A percentile compares a stretch with the other conserved stretches of the same genome.
Evolutionary conservation across 257 asterid genomes (phyloP).

Genomic region (Solanum bulbocastanum): DNA sequence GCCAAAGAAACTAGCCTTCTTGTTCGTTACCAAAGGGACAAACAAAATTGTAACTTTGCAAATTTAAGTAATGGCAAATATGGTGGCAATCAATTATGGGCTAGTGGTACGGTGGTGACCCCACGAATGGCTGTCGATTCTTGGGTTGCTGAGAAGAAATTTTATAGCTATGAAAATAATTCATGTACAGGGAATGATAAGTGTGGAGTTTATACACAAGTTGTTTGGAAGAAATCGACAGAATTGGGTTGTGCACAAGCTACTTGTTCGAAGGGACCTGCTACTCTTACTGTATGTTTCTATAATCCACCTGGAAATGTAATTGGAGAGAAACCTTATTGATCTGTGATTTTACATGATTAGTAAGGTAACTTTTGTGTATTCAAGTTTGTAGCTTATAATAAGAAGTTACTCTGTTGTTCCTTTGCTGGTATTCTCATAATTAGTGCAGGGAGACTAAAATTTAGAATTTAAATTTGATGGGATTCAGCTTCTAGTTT

Average conservation of each 20-base stretch:
- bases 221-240: slow-evolving; percentile 67
- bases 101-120: slow-evolving; percentile 37
- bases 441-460: background rate
- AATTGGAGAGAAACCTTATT: slow-evolving; percentile 86
- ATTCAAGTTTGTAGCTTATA: background rate
- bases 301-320: slow-evolving; percentile 88
- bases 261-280: slow-evolving; percentile 24
- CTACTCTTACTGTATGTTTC: slow-evolving; percentile 59
- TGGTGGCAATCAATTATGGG: slow-evolving; percentile 81
- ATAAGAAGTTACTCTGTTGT: background rate
- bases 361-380: background rate
- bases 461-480: background rate
- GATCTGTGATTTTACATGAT: background rate
- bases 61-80: slow-evolving; percentile 31
- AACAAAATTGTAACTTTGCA: slow-evolving; percentile 61
- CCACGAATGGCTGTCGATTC: slow-evolving; percentile 54
- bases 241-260: slow-evolving; percentile 81
- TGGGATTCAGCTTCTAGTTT: background rate
- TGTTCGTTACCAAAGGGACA: slow-evolving; percentile 59
- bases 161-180: slow-evolving; percentile 46
- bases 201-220: slow-evolving; percentile 91
- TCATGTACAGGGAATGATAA: slow-evolving; percentile 41
- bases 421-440: background rate
- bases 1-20: slow-evolving; percentile 62
- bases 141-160: slow-evolving; percentile 78